Evolutionary conservation across 441 rosid species (phyloP).

Genomic region (Erysimum cheiri): DNA sequence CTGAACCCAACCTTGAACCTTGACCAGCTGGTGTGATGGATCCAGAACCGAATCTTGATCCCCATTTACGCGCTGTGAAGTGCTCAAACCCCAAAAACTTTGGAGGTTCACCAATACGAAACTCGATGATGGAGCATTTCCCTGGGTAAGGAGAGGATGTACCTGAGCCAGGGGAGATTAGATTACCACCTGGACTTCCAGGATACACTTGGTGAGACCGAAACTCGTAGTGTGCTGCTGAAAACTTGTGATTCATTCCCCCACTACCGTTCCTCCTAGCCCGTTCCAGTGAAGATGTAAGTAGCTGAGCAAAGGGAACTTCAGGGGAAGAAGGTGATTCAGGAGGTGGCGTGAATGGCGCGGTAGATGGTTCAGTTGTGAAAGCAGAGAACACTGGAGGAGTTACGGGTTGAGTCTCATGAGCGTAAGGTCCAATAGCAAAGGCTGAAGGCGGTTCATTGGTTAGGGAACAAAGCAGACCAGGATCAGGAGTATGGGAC

Average conservation of each 20-base stretch:
- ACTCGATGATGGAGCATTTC: slow-evolving; percentile 62
- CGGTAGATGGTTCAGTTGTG: slow-evolving; percentile 92
- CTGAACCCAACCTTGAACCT: slow-evolving; percentile 72
- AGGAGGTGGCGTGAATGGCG: slow-evolving; percentile 92
- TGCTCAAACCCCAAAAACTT: slow-evolving; percentile 80
- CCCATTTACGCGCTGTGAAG: slow-evolving; percentile 79
- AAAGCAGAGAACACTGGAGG: slow-evolving; percentile 97
- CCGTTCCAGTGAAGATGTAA: slow-evolving; percentile 88
- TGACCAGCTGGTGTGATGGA: slow-evolving; percentile 68
- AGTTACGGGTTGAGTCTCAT: slow-evolving; percentile 91
- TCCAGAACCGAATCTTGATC: slow-evolving; percentile 87
- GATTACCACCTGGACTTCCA: slow-evolving; percentile 87
- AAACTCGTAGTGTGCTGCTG: slow-evolving; percentile 71
- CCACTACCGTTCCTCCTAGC: slow-evolving; percentile 59
- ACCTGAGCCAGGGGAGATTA: slow-evolving; percentile 92
- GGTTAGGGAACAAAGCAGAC: slow-evolving; percentile 57
- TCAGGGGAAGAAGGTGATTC: slow-evolving; percentile 97
- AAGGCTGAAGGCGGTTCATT: slow-evolving; percentile 79
- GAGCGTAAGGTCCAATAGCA: slow-evolving; percentile 87
- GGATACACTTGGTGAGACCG: slow-evolving; percentile 72
- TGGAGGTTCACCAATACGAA: slow-evolving; percentile 70
- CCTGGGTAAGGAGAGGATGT: slow-evolving; percentile 93
- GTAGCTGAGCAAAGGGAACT: slow-evolving; percentile 90
- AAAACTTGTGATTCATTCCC: slow-evolving; percentile 66
- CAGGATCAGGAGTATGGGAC: slow-evolving; percentile 73